Percentiles rank a stretch among this genome's conserved stretches.
These are phyloP conservation scores for Kodamaea hsintzibuensis DNA, from an alignment of 805 yeast species.

Conservation along the genomic window DNA sequence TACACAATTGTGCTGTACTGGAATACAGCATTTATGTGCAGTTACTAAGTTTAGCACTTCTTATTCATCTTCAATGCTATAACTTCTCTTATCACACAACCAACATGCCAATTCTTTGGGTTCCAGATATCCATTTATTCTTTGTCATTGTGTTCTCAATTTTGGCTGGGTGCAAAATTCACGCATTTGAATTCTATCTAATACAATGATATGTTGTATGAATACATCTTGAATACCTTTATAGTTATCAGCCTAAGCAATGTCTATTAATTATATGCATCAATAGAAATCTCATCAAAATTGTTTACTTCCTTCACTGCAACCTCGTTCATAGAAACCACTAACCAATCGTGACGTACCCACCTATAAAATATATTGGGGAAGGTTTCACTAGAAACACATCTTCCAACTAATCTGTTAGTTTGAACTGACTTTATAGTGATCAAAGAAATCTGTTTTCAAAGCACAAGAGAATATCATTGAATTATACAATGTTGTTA, in stretches of 20 bases:
- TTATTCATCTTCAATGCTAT: too few relatives aligned
- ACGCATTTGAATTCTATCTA: background rate
- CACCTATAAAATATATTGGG: constrained; percentile 74
- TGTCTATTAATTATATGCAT: background rate
- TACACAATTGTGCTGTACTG: background rate
- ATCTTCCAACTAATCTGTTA: constrained; percentile 55
- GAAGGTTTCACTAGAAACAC: constrained; percentile 68
- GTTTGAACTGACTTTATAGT: constrained; percentile 67
- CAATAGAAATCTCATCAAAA: background rate
- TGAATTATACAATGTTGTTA: constrained; percentile 63
- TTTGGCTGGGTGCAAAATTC: constrained; percentile 1
- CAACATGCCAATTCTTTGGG: background rate
- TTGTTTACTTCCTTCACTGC: background rate
- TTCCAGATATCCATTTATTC: background rate
- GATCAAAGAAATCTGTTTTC: constrained; percentile 64
- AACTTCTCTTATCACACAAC: background rate
- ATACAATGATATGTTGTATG: background rate
- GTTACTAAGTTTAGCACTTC: background rate
- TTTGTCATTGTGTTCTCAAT: background rate
- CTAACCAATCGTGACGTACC: constrained; percentile 52
- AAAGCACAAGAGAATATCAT: constrained; percentile 72
- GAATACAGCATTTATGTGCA: background rate
- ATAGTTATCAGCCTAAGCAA: background rate
- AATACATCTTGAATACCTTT: background rate
- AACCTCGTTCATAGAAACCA: too few relatives aligned